These are phyloP conservation scores for Cladosporium phlei DNA, from an alignment of 2,329 filamentous ascomycete species.

Conservation along the genomic window DNA sequence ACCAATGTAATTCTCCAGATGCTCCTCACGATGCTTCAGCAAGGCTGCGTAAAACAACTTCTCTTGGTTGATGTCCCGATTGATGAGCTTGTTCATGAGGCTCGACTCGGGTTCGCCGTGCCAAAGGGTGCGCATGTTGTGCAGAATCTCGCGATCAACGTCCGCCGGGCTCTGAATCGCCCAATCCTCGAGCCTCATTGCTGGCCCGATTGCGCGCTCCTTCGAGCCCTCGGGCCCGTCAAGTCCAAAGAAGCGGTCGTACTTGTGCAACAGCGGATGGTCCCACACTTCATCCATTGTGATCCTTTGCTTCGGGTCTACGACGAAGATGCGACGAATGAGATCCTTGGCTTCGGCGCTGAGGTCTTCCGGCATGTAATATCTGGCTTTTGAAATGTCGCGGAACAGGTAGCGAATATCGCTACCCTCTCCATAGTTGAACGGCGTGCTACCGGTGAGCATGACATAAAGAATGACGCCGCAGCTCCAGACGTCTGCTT, in stretches of 20 bases:
- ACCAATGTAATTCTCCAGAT: slow-evolving; percentile 78
- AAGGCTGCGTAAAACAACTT: slow-evolving; percentile 90
- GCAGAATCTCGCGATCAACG: slow-evolving; percentile 74
- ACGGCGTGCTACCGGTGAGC: slow-evolving; percentile 77
- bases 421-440: slow-evolving; percentile 59
- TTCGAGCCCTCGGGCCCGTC: slow-evolving; percentile 51
- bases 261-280: slow-evolving; percentile 81
- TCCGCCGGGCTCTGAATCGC: slow-evolving; percentile 58
- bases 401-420: slow-evolving; percentile 62
- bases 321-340: slow-evolving; percentile 71
- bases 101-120: slow-evolving; percentile 74
- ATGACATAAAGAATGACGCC: slow-evolving; percentile 87
- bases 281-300: slow-evolving; percentile 76
- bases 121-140: slow-evolving; percentile 86
- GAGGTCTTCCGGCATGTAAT: slow-evolving; percentile 47
- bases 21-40: slow-evolving; percentile 73
- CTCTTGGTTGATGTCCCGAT: slow-evolving; percentile 66
- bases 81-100: slow-evolving; percentile 62
- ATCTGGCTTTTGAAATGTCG: slow-evolving; percentile 47
- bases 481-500: slow-evolving; percentile 91
- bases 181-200: slow-evolving; percentile 57
- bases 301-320: slow-evolving; percentile 74
- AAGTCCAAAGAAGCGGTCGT: slow-evolving; percentile 65
- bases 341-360: slow-evolving; percentile 69
- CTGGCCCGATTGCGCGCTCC: slow-evolving; percentile 47